Evolutionary conservation across 2,329 filamentous ascomycete species (phyloP).

Genomic region (Claviceps sp.): DNA sequence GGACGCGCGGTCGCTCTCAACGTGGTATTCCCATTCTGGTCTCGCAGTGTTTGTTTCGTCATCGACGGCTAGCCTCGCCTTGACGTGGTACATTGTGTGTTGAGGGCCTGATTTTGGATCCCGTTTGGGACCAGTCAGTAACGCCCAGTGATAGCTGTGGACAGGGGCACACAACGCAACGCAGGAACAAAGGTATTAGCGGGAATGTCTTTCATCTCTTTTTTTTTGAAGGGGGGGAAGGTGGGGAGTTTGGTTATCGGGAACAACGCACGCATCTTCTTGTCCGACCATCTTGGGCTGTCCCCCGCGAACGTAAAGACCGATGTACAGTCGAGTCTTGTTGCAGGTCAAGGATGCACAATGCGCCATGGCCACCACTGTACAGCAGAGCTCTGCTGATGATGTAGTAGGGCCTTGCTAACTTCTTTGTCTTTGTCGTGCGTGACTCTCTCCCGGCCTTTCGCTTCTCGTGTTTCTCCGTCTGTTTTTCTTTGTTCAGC

Average conservation of each 20-base stretch:
- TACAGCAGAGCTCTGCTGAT: background rate
- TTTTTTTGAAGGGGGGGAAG: background rate
- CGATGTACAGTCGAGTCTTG: slow-evolving; percentile 6
- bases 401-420: background rate
- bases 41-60: slow-evolving; percentile 3
- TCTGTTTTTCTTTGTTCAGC: background rate
- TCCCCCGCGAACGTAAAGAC: slow-evolving; percentile 6
- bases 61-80: slow-evolving; percentile 2
- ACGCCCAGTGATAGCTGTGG: slow-evolving; percentile 6
- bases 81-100: slow-evolving; percentile 7
- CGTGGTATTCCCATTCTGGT: slow-evolving; percentile 5
- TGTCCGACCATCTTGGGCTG: slow-evolving; percentile 4
- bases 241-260: background rate
- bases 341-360: background rate
- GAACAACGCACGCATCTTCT: slow-evolving; percentile 4
- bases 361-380: background rate
- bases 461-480: background rate
- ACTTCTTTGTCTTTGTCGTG: background rate
- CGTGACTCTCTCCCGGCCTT: background rate
- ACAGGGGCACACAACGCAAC: no score
- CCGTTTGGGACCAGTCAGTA: slow-evolving; percentile 4
- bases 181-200: background rate
- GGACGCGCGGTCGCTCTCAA: slow-evolving; percentile 2
- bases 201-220: background rate
- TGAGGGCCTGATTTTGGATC: slow-evolving; percentile 1